A percentile compares a stretch with the other conserved stretches of the same genome.
These are phyloP conservation scores for Coemansia sp. DNA, from an alignment of 192 early-diverging fungal genomes.

Conservation along the genomic window DNA sequence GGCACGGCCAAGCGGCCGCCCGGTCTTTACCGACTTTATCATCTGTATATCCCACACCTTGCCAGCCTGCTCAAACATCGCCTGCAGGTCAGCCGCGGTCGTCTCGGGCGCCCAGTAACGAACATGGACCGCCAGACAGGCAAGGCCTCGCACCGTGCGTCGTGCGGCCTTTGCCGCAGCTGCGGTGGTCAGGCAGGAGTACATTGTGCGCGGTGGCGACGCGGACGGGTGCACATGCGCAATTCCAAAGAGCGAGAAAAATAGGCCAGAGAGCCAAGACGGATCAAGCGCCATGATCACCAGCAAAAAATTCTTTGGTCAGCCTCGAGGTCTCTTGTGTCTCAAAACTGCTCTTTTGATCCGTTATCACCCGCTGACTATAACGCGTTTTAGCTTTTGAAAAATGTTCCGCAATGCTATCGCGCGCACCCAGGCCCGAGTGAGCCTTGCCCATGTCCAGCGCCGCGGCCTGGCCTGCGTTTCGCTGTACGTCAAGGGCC, in stretches of 20 bases:
- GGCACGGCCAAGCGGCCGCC: slow-evolving; percentile 14
- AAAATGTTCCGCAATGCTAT: slow-evolving; percentile 35
- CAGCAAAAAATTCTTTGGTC: not conserved
- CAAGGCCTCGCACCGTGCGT: slow-evolving; percentile 10
- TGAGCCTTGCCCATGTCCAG: slow-evolving; percentile 8
- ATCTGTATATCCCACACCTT: slow-evolving; percentile 42
- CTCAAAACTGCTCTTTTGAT: not conserved
- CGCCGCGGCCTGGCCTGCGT: slow-evolving; percentile 32
- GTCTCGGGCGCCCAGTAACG: slow-evolving; percentile 19
- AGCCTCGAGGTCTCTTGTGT: not conserved
- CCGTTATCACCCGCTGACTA: not conserved
- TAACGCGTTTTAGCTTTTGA: not conserved
- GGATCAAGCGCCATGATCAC: not conserved
- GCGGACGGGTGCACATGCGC: not conserved
- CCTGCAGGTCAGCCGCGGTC: slow-evolving; percentile 16
- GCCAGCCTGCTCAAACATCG: slow-evolving; percentile 27
- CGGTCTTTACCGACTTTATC: slow-evolving; percentile 15
- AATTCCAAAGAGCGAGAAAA: not conserved
- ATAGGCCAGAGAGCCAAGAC: not conserved
- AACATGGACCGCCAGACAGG: slow-evolving; percentile 35
- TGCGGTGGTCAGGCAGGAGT: not conserved
- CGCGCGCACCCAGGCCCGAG: slow-evolving; percentile 18
- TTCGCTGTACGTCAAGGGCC: slow-evolving; percentile 21
- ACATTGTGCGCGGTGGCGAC: not conserved
- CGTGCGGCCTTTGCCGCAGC: not conserved